Evolutionary conservation across 768 basidiomycete species (phyloP).

Genomic region (Kwoniella newhampshirensis): DNA sequence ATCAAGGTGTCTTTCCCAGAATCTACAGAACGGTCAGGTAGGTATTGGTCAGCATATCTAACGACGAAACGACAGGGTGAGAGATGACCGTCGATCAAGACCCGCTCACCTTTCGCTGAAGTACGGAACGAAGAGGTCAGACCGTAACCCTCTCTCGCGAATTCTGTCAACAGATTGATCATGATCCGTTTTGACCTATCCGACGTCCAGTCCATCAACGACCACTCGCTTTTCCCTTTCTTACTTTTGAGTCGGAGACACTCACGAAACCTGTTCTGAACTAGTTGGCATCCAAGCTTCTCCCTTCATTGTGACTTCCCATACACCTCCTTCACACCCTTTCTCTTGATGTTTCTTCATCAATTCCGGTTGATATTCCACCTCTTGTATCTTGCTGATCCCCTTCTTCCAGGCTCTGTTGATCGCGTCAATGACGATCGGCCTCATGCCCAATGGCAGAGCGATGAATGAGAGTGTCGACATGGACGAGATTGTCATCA

Average conservation of each 20-base stretch:
- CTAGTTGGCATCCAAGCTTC: constrained; percentile 40
- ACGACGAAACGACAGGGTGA: neutral
- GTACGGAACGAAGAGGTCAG: constrained; percentile 39
- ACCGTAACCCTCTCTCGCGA: constrained; percentile 41
- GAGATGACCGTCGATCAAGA: neutral
- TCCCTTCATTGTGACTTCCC: constrained; percentile 41
- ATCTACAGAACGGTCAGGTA: constrained; percentile 21
- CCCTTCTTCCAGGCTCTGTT: constrained; percentile 37
- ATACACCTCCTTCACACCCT: constrained; percentile 44
- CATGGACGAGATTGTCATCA: constrained; percentile 35
- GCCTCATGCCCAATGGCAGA: constrained; percentile 34
- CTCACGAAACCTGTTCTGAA: constrained; percentile 43
- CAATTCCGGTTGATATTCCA: constrained; percentile 41
- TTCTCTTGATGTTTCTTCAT: constrained; percentile 40
- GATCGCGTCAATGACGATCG: constrained; percentile 33
- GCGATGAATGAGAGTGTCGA: constrained; percentile 45
- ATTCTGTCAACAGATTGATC: constrained; percentile 42
- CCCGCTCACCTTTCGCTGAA: constrained; percentile 36
- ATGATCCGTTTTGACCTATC: constrained; percentile 39
- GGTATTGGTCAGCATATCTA: no score
- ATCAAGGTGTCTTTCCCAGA: constrained; percentile 46
- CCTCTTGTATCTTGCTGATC: constrained; percentile 27
- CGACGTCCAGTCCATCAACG: neutral
- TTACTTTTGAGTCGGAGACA: constrained; percentile 1
- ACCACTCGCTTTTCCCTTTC: neutral